Conservation (phyloP, 2,329 filamentous ascomycete species). For the Cladosporium austrohemisphaericum region DNA sequence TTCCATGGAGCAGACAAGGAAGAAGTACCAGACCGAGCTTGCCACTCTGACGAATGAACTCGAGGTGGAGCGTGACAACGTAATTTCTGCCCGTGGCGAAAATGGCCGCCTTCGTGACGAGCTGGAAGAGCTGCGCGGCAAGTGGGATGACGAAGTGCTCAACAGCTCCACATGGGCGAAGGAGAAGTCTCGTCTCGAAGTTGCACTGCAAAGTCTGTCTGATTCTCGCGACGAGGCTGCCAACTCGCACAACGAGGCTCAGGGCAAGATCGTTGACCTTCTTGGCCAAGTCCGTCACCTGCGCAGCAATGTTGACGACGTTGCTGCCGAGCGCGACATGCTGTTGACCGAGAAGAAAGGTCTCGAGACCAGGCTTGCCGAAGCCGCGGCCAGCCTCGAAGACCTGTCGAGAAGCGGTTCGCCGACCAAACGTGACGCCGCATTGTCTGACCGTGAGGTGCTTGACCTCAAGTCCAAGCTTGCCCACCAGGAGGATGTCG, state of each 20-base stretch:
- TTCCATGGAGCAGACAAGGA: conserved; percentile 92
- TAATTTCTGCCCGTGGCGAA: conserved; percentile 77
- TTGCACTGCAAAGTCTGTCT: conserved; percentile 81
- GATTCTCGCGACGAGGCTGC: conserved; percentile 92
- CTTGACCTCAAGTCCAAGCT: conserved; percentile 83
- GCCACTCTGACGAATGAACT: conserved; percentile 86
- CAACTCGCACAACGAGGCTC: conserved; percentile 88
- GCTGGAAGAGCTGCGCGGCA: conserved; percentile 86
- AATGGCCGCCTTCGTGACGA: conserved; percentile 89
- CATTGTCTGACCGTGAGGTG: conserved; percentile 81
- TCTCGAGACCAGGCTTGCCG: conserved; percentile 76
- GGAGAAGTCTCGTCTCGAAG: conserved; percentile 88
- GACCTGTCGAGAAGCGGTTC: conserved; percentile 75
- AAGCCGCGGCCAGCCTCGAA: conserved; percentile 84
- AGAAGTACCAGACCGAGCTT: conserved; percentile 95
- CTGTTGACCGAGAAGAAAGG: conserved; percentile 85
- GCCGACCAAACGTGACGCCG: conserved; percentile 83
- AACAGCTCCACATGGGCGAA: conserved; percentile 99
- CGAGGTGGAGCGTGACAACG: conserved; percentile 87
- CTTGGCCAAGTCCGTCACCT: conserved; percentile 84
- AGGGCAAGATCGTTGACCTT: conserved; percentile 85
- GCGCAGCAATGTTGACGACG: conserved; percentile 79
- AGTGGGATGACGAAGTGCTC: conserved; percentile 97
- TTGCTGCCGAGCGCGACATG: conserved; percentile 77
- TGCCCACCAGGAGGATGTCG: conserved; percentile 90